These are phyloP conservation scores for Graphilbum ipis-grandicollis DNA, from an alignment of 2,329 filamentous ascomycete genomes.

Conservation along the genomic window DNA sequence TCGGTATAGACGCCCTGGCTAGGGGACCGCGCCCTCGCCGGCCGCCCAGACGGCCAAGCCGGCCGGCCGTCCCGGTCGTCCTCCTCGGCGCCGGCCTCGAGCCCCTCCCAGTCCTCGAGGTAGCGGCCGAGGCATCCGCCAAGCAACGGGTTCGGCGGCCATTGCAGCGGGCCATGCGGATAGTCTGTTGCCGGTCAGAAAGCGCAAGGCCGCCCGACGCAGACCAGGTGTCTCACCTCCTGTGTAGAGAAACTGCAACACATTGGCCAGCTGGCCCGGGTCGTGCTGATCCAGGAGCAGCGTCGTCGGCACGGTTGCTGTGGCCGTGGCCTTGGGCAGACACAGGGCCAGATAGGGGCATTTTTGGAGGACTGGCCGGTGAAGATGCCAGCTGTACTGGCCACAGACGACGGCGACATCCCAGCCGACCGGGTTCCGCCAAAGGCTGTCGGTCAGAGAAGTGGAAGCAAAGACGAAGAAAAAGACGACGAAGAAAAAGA, in stretches of 20 bases:
- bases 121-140: too few species aligned
- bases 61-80: too few species aligned
- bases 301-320: not conserved
- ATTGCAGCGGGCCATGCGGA: slow-evolving; percentile 5
- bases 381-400: slow-evolving; percentile 2
- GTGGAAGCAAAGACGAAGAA: not conserved
- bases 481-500: too few species aligned
- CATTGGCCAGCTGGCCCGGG: slow-evolving; percentile 8
- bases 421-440: slow-evolving; percentile 1
- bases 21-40: too few species aligned
- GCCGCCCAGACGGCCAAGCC: too few species aligned
- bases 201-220: too few species aligned
- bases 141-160: slow-evolving; percentile 4
- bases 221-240: slow-evolving; percentile 9
- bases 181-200: slow-evolving; percentile 4
- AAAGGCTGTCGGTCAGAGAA: not conserved
- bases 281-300: slow-evolving; percentile 9
- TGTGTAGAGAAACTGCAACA: slow-evolving; percentile 14
- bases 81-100: too few species aligned
- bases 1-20: too few species aligned
- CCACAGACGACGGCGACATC: slow-evolving; percentile 5
- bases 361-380: slow-evolving; percentile 4
- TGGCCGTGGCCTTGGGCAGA: not conserved
- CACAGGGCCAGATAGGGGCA: slow-evolving; percentile 4
- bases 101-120: too few species aligned